Percentiles rank a stretch among this genome's conserved stretches.
Evolutionary conservation across 176 grass and related monocot genomes (phyloP).

Genomic region (Musa itinerans): DNA sequence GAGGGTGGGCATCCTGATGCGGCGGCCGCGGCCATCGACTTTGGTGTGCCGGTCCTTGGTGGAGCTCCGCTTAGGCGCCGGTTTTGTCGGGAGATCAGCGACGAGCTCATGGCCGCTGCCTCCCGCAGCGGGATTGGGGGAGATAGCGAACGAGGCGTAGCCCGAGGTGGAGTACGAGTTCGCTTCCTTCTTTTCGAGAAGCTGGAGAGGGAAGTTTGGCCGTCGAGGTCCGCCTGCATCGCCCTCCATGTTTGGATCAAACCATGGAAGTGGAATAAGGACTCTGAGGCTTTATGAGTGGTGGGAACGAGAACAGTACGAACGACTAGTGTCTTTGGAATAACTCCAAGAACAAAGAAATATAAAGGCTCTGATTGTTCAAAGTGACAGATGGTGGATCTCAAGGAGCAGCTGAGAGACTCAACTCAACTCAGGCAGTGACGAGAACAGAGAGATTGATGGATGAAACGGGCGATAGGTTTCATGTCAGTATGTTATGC

Average conservation of each 20-base stretch:
- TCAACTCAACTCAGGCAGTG: background rate
- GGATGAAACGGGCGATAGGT: too few relatives aligned
- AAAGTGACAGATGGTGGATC: background rate
- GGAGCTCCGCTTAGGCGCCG: constrained; percentile 49
- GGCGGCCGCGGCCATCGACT: constrained; percentile 72
- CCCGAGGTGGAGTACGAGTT: constrained; percentile 56
- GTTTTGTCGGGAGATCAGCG: constrained; percentile 41
- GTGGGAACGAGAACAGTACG: constrained; percentile 21
- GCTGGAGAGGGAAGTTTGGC: constrained; percentile 80
- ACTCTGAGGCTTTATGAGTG: constrained; percentile 11
- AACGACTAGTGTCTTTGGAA: background rate
- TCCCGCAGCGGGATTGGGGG: background rate
- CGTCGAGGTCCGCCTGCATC: constrained; percentile 55
- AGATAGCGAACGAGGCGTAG: constrained; percentile 20
- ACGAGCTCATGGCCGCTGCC: background rate
- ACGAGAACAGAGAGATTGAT: background rate
- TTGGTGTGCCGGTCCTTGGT: constrained; percentile 96
- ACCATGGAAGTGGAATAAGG: background rate
- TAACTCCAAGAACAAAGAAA: background rate
- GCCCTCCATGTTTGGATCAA: constrained; percentile 40
- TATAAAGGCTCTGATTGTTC: background rate
- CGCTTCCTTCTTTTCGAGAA: constrained; percentile 83
- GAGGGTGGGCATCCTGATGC: constrained; percentile 91
- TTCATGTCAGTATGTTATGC: too few relatives aligned
- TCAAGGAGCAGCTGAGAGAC: background rate